Conservation (phyloP, 2,329 filamentous ascomycete genomes). For the Neophaeococcomyces aloes region DNA sequence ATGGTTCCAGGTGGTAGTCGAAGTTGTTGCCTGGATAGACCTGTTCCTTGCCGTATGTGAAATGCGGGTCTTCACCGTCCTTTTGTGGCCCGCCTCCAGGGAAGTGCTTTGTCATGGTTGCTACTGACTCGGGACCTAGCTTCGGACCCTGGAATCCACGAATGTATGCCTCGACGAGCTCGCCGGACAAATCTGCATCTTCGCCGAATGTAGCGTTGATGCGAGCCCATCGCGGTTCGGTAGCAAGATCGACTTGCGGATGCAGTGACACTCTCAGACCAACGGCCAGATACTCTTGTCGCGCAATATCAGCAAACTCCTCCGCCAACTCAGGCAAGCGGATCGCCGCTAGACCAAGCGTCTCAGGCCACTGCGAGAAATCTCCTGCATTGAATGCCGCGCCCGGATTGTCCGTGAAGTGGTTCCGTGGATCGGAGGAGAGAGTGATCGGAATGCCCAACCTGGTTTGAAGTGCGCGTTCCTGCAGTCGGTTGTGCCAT, state of each 20-base stretch:
- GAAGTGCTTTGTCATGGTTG: constrained; percentile 46
- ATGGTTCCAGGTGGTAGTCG: constrained; percentile 24
- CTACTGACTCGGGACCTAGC: constrained; percentile 4
- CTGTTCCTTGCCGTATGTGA: constrained; percentile 42
- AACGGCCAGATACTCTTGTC: constrained; percentile 35
- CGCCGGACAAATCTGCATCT: constrained; percentile 22
- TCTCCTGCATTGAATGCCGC: constrained; percentile 34
- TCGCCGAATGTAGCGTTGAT: constrained; percentile 40
- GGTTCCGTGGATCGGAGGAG: constrained; percentile 10
- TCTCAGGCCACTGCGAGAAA: constrained; percentile 45
- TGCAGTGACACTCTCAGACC: constrained; percentile 40
- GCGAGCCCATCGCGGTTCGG: constrained; percentile 43
- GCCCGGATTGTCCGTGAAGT: constrained; percentile 21
- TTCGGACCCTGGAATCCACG: constrained; percentile 9
- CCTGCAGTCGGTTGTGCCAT: constrained; percentile 8
- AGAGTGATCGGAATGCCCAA: constrained; percentile 10
- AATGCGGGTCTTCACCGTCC: constrained; percentile 44
- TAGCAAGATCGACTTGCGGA: constrained; percentile 42
- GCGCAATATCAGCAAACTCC: constrained; percentile 40
- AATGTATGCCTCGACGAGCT: constrained; percentile 9
- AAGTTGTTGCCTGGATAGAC: constrained; percentile 43
- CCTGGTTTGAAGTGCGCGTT: constrained; percentile 5
- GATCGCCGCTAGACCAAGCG: constrained; percentile 41
- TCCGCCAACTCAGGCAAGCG: constrained; percentile 35
- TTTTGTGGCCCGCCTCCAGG: constrained; percentile 42